Percentiles rank a stretch among this genome's conserved stretches.
Evolutionary conservation across 108 stramenopile genomes (phyloP).

Genomic region (Stephanodiscus triporus): DNA sequence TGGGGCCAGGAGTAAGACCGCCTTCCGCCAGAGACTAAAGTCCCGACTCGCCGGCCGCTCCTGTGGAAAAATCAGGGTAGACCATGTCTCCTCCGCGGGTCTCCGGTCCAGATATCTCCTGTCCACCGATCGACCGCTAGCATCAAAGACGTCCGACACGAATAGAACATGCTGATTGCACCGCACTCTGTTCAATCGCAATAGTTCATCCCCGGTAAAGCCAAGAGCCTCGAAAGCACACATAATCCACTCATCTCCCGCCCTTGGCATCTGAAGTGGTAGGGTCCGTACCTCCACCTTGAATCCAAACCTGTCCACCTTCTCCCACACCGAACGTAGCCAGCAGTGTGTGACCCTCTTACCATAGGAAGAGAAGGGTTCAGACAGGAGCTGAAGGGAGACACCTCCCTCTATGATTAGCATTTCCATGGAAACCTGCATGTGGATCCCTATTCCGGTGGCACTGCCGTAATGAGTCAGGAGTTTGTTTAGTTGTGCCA

Average conservation of each 20-base stretch:
- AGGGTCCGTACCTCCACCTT: too few species aligned
- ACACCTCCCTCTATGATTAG: slow-evolving; percentile 1
- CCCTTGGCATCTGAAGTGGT: neutral
- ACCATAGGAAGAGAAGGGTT: neutral
- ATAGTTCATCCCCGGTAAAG: neutral
- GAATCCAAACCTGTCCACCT: too few species aligned
- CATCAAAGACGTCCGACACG: too few species aligned
- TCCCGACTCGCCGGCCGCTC: neutral
- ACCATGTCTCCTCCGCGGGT: neutral
- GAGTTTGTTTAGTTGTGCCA: too few species aligned
- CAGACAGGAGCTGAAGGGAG: neutral
- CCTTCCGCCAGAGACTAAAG: neutral
- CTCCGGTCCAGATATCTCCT: neutral
- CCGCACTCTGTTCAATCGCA: too few species aligned
- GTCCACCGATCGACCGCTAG: too few species aligned
- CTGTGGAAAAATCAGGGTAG: too few species aligned
- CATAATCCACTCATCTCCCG: neutral
- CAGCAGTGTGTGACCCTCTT: slow-evolving; percentile 4
- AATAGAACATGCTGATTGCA: too few species aligned
- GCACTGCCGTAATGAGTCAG: too few species aligned
- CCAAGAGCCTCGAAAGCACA: neutral
- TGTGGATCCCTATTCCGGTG: too few species aligned
- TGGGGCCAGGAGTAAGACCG: too few species aligned
- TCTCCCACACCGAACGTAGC: too few species aligned
- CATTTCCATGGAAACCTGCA: slow-evolving; percentile 4